phyloP scores from a whole-genome alignment of 257 asterid species.

The Mitragyna speciosa region DNA sequence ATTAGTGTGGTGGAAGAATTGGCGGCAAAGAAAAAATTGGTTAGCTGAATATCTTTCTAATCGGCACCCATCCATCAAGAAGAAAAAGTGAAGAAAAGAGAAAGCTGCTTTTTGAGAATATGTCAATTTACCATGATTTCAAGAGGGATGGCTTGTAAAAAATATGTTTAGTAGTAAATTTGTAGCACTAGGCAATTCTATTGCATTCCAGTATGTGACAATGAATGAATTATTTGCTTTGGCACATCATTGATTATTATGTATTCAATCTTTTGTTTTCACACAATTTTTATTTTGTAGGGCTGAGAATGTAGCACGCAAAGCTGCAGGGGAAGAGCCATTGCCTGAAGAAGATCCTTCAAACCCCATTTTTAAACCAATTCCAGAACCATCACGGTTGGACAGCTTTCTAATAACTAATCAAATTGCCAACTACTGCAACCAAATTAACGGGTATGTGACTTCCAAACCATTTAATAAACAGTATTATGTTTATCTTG shows the following conservation, averaged over 20 bases:
- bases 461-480: neutral
- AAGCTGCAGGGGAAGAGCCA: constrained; percentile 91
- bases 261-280: neutral
- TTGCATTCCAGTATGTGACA: neutral
- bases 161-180: neutral
- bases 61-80: neutral
- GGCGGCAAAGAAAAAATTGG: neutral
- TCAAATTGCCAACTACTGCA: constrained; percentile 88
- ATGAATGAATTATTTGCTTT: neutral
- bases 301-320: constrained; percentile 74
- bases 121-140: neutral
- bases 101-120: neutral
- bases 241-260: neutral
- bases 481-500: neutral
- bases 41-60: neutral
- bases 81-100: neutral
- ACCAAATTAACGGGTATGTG: constrained; percentile 92
- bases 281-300: constrained; percentile 34
- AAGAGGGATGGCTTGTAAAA: neutral
- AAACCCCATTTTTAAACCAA: constrained; percentile 82
- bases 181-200: neutral
- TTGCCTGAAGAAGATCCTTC: constrained; percentile 96
- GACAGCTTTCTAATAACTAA: constrained; percentile 88
- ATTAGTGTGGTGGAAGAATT: neutral
- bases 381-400: constrained; percentile 91